phyloP scores from a whole-genome alignment of 805 yeast species.

The Cyberlindnera subsufficiens region DNA sequence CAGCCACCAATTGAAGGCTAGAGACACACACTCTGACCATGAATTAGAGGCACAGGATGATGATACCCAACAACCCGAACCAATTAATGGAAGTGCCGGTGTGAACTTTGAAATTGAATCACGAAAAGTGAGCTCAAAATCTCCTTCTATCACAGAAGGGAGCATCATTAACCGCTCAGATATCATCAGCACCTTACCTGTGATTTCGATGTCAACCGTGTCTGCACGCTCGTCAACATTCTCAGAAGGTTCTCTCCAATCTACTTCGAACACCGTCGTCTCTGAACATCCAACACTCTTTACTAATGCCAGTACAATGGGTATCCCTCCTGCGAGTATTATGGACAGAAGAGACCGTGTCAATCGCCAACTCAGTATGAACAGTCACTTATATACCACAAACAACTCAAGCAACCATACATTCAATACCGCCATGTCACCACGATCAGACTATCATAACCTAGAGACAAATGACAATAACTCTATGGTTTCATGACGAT shows the following conservation, averaged over 20 bases:
- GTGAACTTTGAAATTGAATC: conserved; percentile 1
- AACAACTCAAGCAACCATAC: conserved; percentile 17
- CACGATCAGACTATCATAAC: neutral
- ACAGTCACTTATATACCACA: conserved; percentile 11
- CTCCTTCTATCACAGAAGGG: conserved; percentile 8
- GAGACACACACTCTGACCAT: too few relatives aligned
- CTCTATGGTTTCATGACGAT: neutral
- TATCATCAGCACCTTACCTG: conserved; percentile 27
- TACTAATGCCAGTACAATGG: conserved; percentile 59
- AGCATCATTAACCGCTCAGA: conserved; percentile 15
- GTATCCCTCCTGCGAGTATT: conserved; percentile 71
- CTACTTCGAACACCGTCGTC: conserved; percentile 29
- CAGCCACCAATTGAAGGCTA: too few relatives aligned
- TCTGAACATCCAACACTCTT: conserved; percentile 36
- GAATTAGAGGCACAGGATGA: too few relatives aligned
- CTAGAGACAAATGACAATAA: neutral
- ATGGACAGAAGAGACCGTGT: conserved; percentile 35
- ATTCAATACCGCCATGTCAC: conserved; percentile 11
- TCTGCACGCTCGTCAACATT: conserved; percentile 32
- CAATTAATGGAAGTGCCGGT: neutral
- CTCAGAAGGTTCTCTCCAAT: conserved; percentile 28
- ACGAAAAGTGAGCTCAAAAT: conserved; percentile 1
- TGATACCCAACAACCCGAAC: neutral
- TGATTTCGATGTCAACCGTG: conserved; percentile 28
- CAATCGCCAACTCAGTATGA: conserved; percentile 18